A percentile compares a stretch with the other conserved stretches of the same genome.
phyloP scores from a whole-genome alignment of 2,329 filamentous ascomycete genomes.

The Elsinoe perseae region DNA sequence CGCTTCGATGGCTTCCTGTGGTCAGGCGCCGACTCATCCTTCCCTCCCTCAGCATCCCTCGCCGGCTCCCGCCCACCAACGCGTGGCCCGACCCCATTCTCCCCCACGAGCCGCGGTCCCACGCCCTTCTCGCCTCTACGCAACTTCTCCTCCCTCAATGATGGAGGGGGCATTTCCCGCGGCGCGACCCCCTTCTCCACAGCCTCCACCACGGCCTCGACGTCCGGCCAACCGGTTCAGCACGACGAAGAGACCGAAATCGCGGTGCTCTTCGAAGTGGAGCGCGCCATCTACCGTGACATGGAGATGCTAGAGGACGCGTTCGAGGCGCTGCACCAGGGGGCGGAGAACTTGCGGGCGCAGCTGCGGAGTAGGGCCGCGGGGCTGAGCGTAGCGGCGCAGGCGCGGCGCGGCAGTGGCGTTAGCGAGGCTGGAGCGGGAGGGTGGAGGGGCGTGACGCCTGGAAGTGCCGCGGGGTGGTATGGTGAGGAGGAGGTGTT shows the following conservation, averaged over 20 bases:
- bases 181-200: constrained; percentile 28
- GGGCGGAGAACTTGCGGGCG: constrained; percentile 71
- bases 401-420: constrained; percentile 52
- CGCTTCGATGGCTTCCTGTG: constrained; percentile 89
- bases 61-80: constrained; percentile 30
- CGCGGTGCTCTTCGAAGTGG: constrained; percentile 78
- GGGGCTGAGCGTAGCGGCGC: constrained; percentile 60
- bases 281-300: constrained; percentile 83
- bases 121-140: constrained; percentile 28
- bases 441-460: constrained; percentile 37
- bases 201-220: constrained; percentile 27
- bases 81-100: constrained; percentile 28
- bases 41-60: constrained; percentile 15
- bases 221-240: constrained; percentile 58
- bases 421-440: constrained; percentile 28
- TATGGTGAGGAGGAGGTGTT: constrained; percentile 26
- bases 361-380: constrained; percentile 74
- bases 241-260: constrained; percentile 93
- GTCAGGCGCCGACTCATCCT: constrained; percentile 52
- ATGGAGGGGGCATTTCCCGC: constrained; percentile 15
- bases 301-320: constrained; percentile 95
- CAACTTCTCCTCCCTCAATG: constrained; percentile 21
- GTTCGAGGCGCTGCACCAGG: constrained; percentile 81
- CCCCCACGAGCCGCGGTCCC: constrained; percentile 26
- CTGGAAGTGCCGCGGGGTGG: constrained; percentile 29